Evolutionary conservation across 371 early-diverging fungal species (phyloP).

Genomic region (Mortierella sp.): DNA sequence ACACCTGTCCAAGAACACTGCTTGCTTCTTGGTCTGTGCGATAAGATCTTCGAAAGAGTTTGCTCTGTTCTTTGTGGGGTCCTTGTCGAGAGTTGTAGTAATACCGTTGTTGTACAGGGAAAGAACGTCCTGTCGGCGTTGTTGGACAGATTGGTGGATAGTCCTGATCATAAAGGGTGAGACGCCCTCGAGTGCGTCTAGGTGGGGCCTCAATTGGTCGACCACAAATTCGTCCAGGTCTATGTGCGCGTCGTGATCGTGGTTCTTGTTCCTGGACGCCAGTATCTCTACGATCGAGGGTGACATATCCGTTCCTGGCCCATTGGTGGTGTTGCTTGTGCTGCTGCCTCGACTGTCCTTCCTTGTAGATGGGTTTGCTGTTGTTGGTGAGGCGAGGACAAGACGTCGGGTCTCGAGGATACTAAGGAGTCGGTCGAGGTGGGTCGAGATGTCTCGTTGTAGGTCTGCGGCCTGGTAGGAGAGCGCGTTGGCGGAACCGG

Average conservation of each 20-base stretch:
- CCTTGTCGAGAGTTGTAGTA: not conserved
- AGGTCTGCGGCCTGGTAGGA: constrained; percentile 14
- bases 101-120: not conserved
- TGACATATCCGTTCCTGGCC: not conserved
- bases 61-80: not conserved
- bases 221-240: constrained; percentile 36
- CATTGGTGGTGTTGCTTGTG: not conserved
- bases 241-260: not conserved
- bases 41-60: constrained; percentile 6
- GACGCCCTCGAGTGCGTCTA: constrained; percentile 27
- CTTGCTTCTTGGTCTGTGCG: not conserved
- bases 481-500: not conserved
- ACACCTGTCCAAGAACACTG: constrained; percentile 5
- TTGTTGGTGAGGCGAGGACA: not conserved
- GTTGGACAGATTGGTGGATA: constrained; percentile 27
- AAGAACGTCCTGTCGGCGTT: constrained; percentile 20
- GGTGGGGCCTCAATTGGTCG: constrained; percentile 30
- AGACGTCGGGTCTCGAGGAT: constrained; percentile 32
- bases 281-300: not conserved
- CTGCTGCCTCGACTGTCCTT: not conserved
- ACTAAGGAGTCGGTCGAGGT: constrained; percentile 42
- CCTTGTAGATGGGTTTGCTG: too few species aligned
- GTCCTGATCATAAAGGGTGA: constrained; percentile 12
- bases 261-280: constrained; percentile 3
- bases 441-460: constrained; percentile 29